Percentiles rank a stretch among this genome's conserved stretches.
phyloP scores from a whole-genome alignment of 2,329 filamentous ascomycete species.

The Basipetospora chlamydospora region DNA sequence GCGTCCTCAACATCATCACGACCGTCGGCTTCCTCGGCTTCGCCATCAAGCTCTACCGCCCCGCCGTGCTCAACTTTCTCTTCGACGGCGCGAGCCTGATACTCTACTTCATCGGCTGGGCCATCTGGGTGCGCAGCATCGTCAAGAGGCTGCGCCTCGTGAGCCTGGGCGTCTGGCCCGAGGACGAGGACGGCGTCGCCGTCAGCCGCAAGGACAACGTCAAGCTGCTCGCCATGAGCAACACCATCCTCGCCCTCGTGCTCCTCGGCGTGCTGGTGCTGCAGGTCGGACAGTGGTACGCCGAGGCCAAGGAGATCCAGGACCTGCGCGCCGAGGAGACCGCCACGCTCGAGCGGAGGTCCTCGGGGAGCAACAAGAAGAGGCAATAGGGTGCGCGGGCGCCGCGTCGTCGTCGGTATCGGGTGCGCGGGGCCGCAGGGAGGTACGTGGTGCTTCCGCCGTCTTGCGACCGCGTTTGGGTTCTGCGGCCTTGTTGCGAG shows the following conservation, averaged over 20 bases:
- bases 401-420: too few species aligned
- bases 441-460: too few species aligned
- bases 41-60: constrained; percentile 86
- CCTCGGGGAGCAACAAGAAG: constrained; percentile 13
- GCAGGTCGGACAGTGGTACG: constrained; percentile 97
- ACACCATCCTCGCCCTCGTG: constrained; percentile 89
- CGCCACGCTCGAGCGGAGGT: constrained; percentile 18
- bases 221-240: constrained; percentile 81
- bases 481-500: too few species aligned
- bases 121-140: constrained; percentile 92
- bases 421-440: too few species aligned
- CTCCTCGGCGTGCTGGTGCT: constrained; percentile 81
- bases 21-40: constrained; percentile 77
- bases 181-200: constrained; percentile 39
- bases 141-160: constrained; percentile 86
- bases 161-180: constrained; percentile 38
- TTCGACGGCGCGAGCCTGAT: constrained; percentile 78
- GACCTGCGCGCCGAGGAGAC: constrained; percentile 53
- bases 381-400: not conserved
- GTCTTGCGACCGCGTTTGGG: too few species aligned
- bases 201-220: constrained; percentile 79
- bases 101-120: constrained; percentile 73
- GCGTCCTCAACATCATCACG: constrained; percentile 88
- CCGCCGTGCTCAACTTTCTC: constrained; percentile 85
- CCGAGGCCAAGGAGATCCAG: constrained; percentile 79